phyloP scores from a whole-genome alignment of 2,329 filamentous ascomycete species.

The Bipolaris bicolor region DNA sequence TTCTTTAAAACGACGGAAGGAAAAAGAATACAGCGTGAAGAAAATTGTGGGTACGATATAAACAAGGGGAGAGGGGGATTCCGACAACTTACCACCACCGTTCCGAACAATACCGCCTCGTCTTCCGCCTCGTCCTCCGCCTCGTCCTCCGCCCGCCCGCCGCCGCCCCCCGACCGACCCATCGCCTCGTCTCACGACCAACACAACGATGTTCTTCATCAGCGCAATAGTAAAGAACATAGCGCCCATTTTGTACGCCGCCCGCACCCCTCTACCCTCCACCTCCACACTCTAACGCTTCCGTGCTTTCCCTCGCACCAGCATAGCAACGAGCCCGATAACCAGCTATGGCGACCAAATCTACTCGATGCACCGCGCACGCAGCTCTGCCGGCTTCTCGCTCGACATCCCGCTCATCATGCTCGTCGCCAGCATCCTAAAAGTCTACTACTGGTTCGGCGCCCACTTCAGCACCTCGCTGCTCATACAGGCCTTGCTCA shows the following conservation, averaged over 20 bases:
- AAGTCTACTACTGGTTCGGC: constrained; percentile 71
- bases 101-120: constrained; percentile 10
- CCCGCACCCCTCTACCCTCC: constrained; percentile 32
- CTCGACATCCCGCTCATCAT: constrained; percentile 71
- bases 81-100: constrained; percentile 4
- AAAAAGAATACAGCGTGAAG: not conserved
- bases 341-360: constrained; percentile 72
- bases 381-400: constrained; percentile 68
- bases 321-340: constrained; percentile 66
- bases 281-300: not conserved
- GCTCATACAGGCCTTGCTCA: constrained; percentile 65
- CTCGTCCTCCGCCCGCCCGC: not conserved
- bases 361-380: constrained; percentile 65
- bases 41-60: not conserved
- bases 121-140: not conserved
- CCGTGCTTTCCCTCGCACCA: constrained; percentile 31
- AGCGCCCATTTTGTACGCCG: constrained; percentile 49
- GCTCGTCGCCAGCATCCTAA: constrained; percentile 68
- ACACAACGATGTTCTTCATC: constrained; percentile 44
- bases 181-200: not conserved
- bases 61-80: not conserved
- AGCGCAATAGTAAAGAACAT: constrained; percentile 45
- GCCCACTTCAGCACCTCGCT: constrained; percentile 65
- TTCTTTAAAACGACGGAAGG: too few species aligned
- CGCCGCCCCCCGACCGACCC: not conserved